Percentiles rank a stretch among this genome's conserved stretches.
Conservation (phyloP, 2,329 filamentous ascomycete genomes). For the Colletotrichum neosansevieriae region DNA sequence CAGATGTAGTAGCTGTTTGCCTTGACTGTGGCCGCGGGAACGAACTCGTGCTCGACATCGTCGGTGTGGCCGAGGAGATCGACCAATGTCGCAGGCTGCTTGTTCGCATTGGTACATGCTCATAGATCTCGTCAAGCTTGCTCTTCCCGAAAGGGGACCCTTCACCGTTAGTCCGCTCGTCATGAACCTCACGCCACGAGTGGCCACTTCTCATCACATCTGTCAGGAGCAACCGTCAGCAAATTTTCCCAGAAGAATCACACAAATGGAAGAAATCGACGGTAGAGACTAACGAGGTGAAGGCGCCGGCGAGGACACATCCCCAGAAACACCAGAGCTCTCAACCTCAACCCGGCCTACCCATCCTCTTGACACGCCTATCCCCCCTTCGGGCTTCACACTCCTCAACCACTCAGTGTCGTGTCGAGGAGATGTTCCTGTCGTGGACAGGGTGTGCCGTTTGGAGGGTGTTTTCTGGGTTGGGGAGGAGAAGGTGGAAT, state of each 20-base stretch:
- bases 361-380: conserved; percentile 24
- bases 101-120: conserved; percentile 51
- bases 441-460: conserved; percentile 27
- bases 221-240: not conserved
- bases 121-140: conserved; percentile 51
- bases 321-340: conserved; percentile 35
- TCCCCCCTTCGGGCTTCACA: conserved; percentile 3
- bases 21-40: conserved; percentile 55
- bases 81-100: conserved; percentile 56
- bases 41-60: conserved; percentile 55
- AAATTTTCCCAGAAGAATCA: fast-evolving
- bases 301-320: conserved; percentile 38
- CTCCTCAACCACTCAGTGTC: conserved; percentile 24
- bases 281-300: conserved; percentile 46
- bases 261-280: conserved; percentile 27
- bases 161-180: conserved; percentile 43
- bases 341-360: conserved; percentile 39
- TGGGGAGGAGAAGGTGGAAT: conserved; percentile 39
- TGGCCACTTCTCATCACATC: conserved; percentile 39
- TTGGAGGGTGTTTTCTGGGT: conserved; percentile 34
- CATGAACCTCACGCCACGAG: conserved; percentile 33
- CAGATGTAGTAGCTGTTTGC: conserved; percentile 59
- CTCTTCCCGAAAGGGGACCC: conserved; percentile 43
- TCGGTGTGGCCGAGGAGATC: conserved; percentile 56
- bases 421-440: conserved; percentile 9